phyloP scores from a whole-genome alignment of 73 alveolate genomes.

The Paramecium pentaurelia region DNA sequence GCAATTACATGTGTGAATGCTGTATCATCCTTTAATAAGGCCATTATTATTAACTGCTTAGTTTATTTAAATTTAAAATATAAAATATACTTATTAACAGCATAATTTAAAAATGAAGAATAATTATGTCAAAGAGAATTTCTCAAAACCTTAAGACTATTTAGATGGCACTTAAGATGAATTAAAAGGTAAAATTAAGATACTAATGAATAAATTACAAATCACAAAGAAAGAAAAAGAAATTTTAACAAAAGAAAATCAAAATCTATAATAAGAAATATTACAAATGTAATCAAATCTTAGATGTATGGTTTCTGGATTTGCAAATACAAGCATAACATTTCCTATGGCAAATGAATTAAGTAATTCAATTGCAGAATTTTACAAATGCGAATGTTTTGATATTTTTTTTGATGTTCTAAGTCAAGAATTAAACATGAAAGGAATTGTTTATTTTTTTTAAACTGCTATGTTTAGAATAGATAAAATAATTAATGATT shows the following conservation, averaged over 20 bases:
- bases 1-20: slow-evolving; percentile 97
- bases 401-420: slow-evolving; percentile 95
- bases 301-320: slow-evolving; percentile 95
- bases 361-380: slow-evolving; percentile 80
- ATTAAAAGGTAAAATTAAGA: slow-evolving; percentile 63
- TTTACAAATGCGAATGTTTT: slow-evolving; percentile 91
- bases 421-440: slow-evolving; percentile 89
- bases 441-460: slow-evolving; percentile 88
- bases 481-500: slow-evolving; percentile 67
- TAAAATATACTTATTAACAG: neutral
- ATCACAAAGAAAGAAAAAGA: slow-evolving; percentile 84
- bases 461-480: slow-evolving; percentile 71
- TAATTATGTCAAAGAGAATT: neutral
- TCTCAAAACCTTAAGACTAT: slow-evolving; percentile 7
- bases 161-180: slow-evolving; percentile 54
- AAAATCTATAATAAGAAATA: slow-evolving; percentile 83
- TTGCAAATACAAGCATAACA: slow-evolving; percentile 85
- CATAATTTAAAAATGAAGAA: slow-evolving; percentile 29
- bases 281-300: slow-evolving; percentile 80
- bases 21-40: slow-evolving; percentile 91
- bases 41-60: slow-evolving; percentile 70
- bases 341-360: slow-evolving; percentile 95
- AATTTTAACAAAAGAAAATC: slow-evolving; percentile 78
- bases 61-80: slow-evolving; percentile 28
- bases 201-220: slow-evolving; percentile 84